These are phyloP conservation scores for Rubia peregrina DNA, from an alignment of 305 asterid species.

Conservation along the genomic window DNA sequence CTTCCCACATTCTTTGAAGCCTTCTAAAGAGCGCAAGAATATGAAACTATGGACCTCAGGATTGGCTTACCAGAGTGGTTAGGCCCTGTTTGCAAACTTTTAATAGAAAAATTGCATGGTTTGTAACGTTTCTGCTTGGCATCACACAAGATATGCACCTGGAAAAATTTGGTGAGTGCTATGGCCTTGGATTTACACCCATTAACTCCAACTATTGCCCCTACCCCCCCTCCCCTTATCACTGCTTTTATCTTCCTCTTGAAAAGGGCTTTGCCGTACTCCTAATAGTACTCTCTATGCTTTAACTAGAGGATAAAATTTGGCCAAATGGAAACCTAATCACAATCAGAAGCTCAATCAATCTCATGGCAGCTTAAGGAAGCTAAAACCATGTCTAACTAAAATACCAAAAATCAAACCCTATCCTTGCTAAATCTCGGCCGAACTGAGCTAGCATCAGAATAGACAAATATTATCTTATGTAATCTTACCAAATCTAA, in stretches of 20 bases:
- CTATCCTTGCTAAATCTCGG: no score
- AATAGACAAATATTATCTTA: no score
- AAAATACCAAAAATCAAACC: no score
- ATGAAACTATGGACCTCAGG: slow-evolving; percentile 61
- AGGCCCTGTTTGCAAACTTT: slow-evolving; percentile 73
- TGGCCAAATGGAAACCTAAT: no score
- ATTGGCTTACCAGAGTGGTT: slow-evolving; percentile 70
- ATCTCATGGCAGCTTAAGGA: no score
- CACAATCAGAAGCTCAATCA: no score
- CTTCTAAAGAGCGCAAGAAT: slow-evolving; percentile 55
- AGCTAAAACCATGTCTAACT: no score
- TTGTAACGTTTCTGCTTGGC: slow-evolving; percentile 63
- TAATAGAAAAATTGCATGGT: slow-evolving; percentile 53
- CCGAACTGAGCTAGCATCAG: no score
- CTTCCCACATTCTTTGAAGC: slow-evolving; percentile 66
- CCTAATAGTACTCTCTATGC: slow-evolving; percentile 61
- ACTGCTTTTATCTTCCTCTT: slow-evolving; percentile 40
- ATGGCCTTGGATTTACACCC: slow-evolving; percentile 76
- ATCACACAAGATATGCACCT: slow-evolving; percentile 57
- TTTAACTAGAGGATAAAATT: slow-evolving; percentile 5
- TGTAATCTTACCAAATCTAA: no score
- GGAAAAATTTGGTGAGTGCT: slow-evolving; percentile 70
- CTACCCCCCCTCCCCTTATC: slow-evolving; percentile 23
- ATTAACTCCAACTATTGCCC: slow-evolving; percentile 39
- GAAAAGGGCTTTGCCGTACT: slow-evolving; percentile 57